Conservation (phyloP, 208 protist species). For the Wallacemonas collosoma region DNA sequence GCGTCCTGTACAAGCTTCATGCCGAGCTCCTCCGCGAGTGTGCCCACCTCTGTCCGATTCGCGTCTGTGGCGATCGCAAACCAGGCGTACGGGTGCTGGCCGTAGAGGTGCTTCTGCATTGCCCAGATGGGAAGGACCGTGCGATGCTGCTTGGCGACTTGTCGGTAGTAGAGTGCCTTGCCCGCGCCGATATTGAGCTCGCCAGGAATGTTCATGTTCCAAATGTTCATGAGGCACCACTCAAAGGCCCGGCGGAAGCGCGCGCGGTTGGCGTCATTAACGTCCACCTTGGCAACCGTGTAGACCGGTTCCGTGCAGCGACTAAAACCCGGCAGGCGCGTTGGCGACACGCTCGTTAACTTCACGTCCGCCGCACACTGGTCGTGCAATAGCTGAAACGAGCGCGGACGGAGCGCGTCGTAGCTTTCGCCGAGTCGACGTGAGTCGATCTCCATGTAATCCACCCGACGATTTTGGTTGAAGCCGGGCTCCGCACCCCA, state of each 20-base stretch:
- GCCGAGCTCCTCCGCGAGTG: conserved; percentile 56
- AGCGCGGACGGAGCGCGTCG: conserved; percentile 62
- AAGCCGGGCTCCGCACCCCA: conserved; percentile 89
- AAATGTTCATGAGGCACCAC: conserved; percentile 88
- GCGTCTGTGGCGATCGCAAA: conserved; percentile 82
- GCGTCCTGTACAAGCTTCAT: conserved; percentile 75
- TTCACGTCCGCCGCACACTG: conserved; percentile 68
- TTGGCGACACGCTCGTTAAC: conserved; percentile 36
- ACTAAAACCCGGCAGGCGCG: conserved; percentile 73
- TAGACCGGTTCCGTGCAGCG: conserved; percentile 35
- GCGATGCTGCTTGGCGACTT: conserved; percentile 85
- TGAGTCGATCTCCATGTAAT: conserved; percentile 83
- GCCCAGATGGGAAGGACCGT: conserved; percentile 85
- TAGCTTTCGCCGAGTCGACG: conserved; percentile 65
- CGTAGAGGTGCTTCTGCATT: conserved; percentile 79
- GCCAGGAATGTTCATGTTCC: conserved; percentile 88
- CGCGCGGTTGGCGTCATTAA: conserved; percentile 72
- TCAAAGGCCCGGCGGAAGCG: conserved; percentile 78
- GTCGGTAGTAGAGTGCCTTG: conserved; percentile 76
- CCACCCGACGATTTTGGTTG: conserved; percentile 65
- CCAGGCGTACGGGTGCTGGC: conserved; percentile 85
- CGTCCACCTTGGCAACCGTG: conserved; percentile 47
- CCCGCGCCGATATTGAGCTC: conserved; percentile 91
- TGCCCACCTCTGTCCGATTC: conserved; percentile 53
- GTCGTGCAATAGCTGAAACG: conserved; percentile 88